phyloP scores from a whole-genome alignment of 805 yeast species.

The Ogataea zsoltii region DNA sequence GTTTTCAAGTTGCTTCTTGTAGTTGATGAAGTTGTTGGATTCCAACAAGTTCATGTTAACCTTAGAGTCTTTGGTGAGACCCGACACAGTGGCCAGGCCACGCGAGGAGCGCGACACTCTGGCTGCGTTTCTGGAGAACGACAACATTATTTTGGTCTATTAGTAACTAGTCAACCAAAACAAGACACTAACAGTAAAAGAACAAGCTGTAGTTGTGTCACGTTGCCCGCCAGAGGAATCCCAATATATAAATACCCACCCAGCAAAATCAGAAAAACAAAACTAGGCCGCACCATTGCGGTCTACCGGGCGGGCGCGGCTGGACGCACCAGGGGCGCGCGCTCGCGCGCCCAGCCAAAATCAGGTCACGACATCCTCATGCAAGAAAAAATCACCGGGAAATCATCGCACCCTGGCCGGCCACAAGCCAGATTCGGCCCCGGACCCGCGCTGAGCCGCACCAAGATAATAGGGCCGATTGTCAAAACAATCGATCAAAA shows the following conservation, averaged over 20 bases:
- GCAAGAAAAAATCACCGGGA: too few relatives aligned
- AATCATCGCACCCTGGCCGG: not conserved
- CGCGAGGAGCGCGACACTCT: conserved; percentile 37
- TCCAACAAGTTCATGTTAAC: conserved; percentile 62
- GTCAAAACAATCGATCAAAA: conserved; percentile 7
- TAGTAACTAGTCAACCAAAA: conserved; percentile 1
- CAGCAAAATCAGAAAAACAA: not conserved
- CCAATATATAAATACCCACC: conserved; percentile 2
- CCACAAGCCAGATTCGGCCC: not conserved
- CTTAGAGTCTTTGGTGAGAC: conserved; percentile 53
- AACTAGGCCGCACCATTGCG: not conserved
- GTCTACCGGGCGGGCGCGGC: not conserved
- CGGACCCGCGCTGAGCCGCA: conserved; percentile 7
- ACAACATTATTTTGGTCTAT: conserved; percentile 25
- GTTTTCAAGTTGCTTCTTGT: conserved; percentile 87
- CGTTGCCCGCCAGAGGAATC: conserved; percentile 2
- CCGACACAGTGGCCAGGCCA: conserved; percentile 53
- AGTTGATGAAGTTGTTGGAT: conserved; percentile 82
- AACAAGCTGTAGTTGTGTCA: not conserved
- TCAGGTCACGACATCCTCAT: conserved; percentile 1
- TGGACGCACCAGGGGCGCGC: not conserved
- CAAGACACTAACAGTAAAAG: not conserved
- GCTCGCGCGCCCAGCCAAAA: not conserved
- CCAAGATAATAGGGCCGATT: conserved; percentile 2
- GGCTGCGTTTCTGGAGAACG: conserved; percentile 31